Conservation (phyloP, 768 basidiomycete species). For the Amanita rubescens region DNA sequence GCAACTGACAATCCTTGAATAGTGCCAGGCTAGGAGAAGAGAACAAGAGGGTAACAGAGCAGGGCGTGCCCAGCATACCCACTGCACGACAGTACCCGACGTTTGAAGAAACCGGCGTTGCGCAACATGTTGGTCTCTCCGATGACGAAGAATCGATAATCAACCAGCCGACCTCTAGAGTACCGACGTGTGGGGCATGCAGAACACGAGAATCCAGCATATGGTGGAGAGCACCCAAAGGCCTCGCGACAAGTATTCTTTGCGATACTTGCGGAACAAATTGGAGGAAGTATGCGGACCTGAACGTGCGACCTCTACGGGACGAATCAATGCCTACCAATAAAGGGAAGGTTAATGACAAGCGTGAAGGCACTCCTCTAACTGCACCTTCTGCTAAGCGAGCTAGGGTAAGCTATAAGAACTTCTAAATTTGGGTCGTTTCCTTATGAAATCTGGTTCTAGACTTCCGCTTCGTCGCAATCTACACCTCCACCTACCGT, state of each 20-base stretch:
- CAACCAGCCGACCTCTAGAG: constrained; percentile 39
- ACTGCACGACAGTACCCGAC: constrained; percentile 29
- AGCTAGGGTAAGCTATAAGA: constrained; percentile 30
- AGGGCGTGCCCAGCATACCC: constrained; percentile 28
- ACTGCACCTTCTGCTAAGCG: constrained; percentile 38
- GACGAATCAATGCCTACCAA: constrained; percentile 51
- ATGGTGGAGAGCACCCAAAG: constrained; percentile 95
- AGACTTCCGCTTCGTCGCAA: constrained; percentile 44
- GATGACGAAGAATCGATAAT: constrained; percentile 81
- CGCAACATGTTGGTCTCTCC: constrained; percentile 40
- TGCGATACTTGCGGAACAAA: constrained; percentile 83
- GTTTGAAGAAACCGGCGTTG: constrained; percentile 31
- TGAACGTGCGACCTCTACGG: constrained; percentile 65
- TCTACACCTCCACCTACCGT: constrained; percentile 61
- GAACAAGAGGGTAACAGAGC: constrained; percentile 41
- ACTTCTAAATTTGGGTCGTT: background rate
- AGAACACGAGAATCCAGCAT: constrained; percentile 66
- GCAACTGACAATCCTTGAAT: constrained; percentile 9
- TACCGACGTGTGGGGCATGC: constrained; percentile 75
- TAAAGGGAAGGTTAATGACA: constrained; percentile 49
- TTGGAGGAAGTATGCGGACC: constrained; percentile 91
- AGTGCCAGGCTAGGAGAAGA: constrained; percentile 68
- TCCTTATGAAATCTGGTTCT: constrained; percentile 1
- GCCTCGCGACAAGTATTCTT: constrained; percentile 66
- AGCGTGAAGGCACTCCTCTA: constrained; percentile 56